Evolutionary conservation across 2,329 filamentous ascomycete species (phyloP), one percentile per base, ranked within the genome.

Genomic region (Trichocomaceae sp.): DNA sequence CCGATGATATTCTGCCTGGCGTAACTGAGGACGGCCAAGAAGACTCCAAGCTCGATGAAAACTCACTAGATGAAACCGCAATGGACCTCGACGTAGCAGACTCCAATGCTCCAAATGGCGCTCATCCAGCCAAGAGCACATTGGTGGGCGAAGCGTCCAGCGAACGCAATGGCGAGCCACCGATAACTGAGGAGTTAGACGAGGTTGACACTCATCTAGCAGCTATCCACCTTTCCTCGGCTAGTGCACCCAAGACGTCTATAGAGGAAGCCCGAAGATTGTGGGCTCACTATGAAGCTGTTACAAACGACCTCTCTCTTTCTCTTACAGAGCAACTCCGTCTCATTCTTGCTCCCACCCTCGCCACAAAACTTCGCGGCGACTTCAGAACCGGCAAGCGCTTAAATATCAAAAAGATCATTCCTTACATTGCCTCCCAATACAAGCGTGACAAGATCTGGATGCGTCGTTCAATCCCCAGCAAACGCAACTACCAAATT

Each of bases 361-460:
- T 95, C 52, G 91, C 92, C 1, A 97, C 93, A 37, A 99, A 97
- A 67, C 87, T 99, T 59, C 91, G 92, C 1, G 93, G 93, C 44
- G 90, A 95, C 62, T 97, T 95, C 81, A 88, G 93, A 62, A 99
- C 93, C 0, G 93, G 93, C 59, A 99, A 99, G 72, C 87, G 93
- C 0, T 88, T 99, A 64, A 99, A 97, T 73, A 96, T 99, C 77
- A 97, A 97, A 74, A 90, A 92, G 63, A 99, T 99, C 73, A 99
- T 99, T 65, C 93, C 95, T 0, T 99, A 99, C 75, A 97, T 99
- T 63, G 93, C 95, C 1, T 97, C 91, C 0, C 86, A 88, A 68
- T 99, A 96, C 80, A 97, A 96, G 79, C 88, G 93, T 58, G 93
- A 99, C 81, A 99, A 99, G 79, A 99, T 99, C 73, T 99, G 93